A percentile compares a stretch with the other conserved stretches of the same genome.
phyloP scores from a whole-genome alignment of 257 asterid species.

The Jasminum sambac region DNA sequence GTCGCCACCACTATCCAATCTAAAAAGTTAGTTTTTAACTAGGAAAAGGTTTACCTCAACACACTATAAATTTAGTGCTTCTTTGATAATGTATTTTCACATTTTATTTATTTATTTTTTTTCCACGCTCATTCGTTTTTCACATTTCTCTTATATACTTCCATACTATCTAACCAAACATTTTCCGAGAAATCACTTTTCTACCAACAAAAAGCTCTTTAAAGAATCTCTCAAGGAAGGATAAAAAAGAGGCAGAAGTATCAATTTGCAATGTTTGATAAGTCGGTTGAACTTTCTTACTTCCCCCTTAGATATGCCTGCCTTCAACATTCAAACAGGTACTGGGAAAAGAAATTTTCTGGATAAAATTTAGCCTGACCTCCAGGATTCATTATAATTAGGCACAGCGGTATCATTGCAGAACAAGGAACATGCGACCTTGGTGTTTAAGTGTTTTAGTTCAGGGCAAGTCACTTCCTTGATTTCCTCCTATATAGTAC shows the following conservation, averaged over 20 bases:
- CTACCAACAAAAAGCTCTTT: too few species aligned
- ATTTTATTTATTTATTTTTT: too few species aligned
- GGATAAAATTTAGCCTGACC: background rate
- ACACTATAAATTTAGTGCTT: too few species aligned
- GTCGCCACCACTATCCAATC: too few species aligned
- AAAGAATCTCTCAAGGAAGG: background rate
- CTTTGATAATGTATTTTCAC: too few species aligned
- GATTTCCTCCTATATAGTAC: background rate
- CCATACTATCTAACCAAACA: too few species aligned
- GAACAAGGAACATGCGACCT: background rate
- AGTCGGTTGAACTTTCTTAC: too few species aligned
- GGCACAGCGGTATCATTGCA: background rate
- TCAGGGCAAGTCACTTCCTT: background rate
- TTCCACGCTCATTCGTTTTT: too few species aligned
- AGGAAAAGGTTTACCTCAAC: too few species aligned
- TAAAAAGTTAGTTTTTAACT: too few species aligned
- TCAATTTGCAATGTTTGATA: constrained; percentile 1
- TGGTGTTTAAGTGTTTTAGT: background rate
- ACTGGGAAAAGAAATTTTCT: background rate
- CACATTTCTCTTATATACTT: too few species aligned
- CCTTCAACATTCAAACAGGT: background rate
- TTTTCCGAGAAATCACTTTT: too few species aligned
- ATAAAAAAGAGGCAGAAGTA: background rate
- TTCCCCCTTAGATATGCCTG: background rate
- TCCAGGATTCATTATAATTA: background rate